Percentiles rank a stretch among this genome's conserved stretches.
Conservation (phyloP, 23 red algal genomes). For the Cyanidiococcus yangmingshanensis region DNA sequence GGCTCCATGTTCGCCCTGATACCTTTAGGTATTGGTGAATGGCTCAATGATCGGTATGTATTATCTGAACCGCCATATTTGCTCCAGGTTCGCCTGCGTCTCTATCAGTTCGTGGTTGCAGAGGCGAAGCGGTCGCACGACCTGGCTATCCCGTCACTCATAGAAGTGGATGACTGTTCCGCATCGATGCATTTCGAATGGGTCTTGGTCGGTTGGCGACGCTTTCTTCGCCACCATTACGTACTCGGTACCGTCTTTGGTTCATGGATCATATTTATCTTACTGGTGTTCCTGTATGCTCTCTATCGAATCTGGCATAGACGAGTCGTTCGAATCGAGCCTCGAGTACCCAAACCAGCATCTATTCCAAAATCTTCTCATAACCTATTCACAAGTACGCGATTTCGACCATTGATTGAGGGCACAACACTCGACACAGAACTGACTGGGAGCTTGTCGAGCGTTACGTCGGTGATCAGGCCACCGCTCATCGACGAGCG, state of each 20-base stretch:
- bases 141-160: not conserved
- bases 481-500: too few relatives aligned
- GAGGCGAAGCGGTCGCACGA: not conserved
- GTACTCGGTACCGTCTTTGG: not conserved
- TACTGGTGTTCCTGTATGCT: not conserved
- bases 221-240: not conserved
- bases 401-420: too few relatives aligned
- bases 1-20: not conserved
- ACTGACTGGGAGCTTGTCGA: too few relatives aligned
- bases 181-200: constrained; percentile 1
- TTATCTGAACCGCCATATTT: not conserved
- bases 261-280: not conserved
- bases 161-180: not conserved
- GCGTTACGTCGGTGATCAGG: too few relatives aligned
- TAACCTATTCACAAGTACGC: too few relatives aligned
- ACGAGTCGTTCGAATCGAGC: too few relatives aligned
- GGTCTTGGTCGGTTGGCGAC: not conserved
- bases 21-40: constrained; percentile 5
- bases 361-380: too few relatives aligned
- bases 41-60: constrained; percentile 4
- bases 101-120: not conserved
- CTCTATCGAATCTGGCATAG: too few relatives aligned
- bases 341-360: too few relatives aligned
- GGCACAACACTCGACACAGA: too few relatives aligned
- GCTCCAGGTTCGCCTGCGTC: not conserved